Evolutionary conservation across 23 red algal genomes (phyloP).

Genomic region (Rhodosorus marinus): DNA sequence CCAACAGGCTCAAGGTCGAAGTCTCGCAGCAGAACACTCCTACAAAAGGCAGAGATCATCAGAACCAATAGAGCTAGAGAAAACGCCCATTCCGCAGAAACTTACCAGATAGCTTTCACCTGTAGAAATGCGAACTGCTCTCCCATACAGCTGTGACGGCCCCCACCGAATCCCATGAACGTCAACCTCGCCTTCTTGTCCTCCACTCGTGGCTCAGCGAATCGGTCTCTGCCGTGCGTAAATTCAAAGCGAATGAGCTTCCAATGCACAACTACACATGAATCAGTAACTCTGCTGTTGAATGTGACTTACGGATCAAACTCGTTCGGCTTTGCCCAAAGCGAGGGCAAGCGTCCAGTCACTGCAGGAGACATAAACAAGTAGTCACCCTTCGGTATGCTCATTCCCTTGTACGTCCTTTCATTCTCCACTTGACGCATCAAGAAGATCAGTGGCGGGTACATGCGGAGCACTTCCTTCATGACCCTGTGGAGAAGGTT

Average conservation of each 20-base stretch:
- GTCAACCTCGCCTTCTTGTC: constrained; percentile 67
- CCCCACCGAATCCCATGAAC: constrained; percentile 80
- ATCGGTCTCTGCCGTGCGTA: too few species aligned
- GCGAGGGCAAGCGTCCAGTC: constrained; percentile 39
- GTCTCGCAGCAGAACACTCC: constrained; percentile 38
- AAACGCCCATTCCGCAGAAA: too few species aligned
- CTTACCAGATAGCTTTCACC: constrained; percentile 97
- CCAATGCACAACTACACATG: too few species aligned
- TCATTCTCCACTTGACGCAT: constrained; percentile 58
- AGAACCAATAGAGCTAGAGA: too few species aligned
- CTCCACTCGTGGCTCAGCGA: constrained; percentile 59
- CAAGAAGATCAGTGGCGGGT: constrained; percentile 95
- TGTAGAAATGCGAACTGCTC: constrained; percentile 98
- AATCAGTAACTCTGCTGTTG: too few species aligned
- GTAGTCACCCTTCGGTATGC: constrained; percentile 57
- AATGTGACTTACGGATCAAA: too few species aligned
- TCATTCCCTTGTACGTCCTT: constrained; percentile 5
- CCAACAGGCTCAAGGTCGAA: constrained; percentile 73
- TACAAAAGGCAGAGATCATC: too few species aligned
- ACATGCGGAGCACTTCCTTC: constrained; percentile 97
- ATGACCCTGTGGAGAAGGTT: constrained; percentile 67
- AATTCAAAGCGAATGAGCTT: too few species aligned
- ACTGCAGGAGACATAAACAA: constrained; percentile 59
- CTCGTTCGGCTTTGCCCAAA: constrained; percentile 57
- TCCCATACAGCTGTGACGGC: constrained; percentile 97